Evolutionary conservation across 2,329 filamentous ascomycete species (phyloP), one percentile per base, ranked within the genome.

Genomic region (Cladosporium oxysporum): DNA sequence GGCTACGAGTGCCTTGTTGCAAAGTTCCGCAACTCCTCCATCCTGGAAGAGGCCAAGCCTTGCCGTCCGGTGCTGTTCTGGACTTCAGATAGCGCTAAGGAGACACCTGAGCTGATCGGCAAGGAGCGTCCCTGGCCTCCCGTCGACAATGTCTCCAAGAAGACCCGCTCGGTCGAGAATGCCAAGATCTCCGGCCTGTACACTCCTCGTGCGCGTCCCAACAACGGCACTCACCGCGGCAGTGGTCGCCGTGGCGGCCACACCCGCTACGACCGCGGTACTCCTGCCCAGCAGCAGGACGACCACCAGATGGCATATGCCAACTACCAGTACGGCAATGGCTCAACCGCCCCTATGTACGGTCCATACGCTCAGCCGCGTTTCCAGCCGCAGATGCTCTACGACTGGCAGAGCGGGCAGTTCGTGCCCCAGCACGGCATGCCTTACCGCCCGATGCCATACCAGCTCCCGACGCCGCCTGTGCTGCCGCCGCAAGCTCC

Each of bases 1-100:
- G 95, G 95, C 55, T 90, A 90, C 69, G 93, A 97, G 74, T 94
- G 92, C 69, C 84, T 98, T 0, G 87, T 97, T 7, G 91, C 96
- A 77, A 97, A 98, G 76, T 99, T 99, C 75, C 89, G 95, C 41
- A 99, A 99, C 81, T 97, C 92, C 47, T 94, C 92, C 0, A 93
- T 99, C 33, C 97, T 98, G 92, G 83, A 94, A 0, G 93, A 98
- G 79, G 86, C 88, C 12, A 83, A 87, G 0, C 88, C 90, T 62
- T 96, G 92, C 73, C 89, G 92, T 0, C 95, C 95, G 0, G 96
- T 96, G 84, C 90, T 93, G 77, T 89, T 85, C 77, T 80, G 82
- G 67, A 84, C 85, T 49, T 75, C 79, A 26, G 76, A 75, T 35
- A 81, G 82, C 10, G 80, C 82, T 61, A 5, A 83, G 79, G 2